phyloP scores from a whole-genome alignment of 2,329 filamentous ascomycete species.

The Bipolaris gigantea region DNA sequence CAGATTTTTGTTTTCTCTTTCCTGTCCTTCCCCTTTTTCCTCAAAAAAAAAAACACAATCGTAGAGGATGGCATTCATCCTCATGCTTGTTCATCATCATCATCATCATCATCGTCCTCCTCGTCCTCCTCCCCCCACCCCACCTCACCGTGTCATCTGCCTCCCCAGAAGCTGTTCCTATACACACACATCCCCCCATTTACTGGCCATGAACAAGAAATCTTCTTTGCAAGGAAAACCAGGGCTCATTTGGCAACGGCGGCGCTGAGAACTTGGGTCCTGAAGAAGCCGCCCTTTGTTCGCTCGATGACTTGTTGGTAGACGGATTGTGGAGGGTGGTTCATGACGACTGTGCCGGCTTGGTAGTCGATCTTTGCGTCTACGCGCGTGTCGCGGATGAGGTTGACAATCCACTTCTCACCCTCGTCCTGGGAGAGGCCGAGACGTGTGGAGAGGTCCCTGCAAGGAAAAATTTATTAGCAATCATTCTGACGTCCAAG shows the following conservation, averaged over 20 bases:
- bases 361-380: constrained; percentile 99
- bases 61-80: not conserved
- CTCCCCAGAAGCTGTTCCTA: constrained; percentile 16
- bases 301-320: constrained; percentile 99
- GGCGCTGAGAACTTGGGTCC: constrained; percentile 85
- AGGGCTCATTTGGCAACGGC: constrained; percentile 52
- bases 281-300: constrained; percentile 98
- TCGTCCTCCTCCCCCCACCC: no score
- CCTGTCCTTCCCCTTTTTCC: not conserved
- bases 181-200: not conserved
- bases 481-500: not conserved
- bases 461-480: constrained; percentile 37
- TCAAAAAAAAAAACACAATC: not conserved
- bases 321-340: constrained; percentile 96
- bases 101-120: no score
- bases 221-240: not conserved
- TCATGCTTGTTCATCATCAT: constrained; percentile 5
- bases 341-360: constrained; percentile 98
- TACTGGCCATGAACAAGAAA: not conserved
- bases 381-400: constrained; percentile 94
- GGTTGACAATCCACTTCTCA: constrained; percentile 99
- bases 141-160: not conserved
- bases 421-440: constrained; percentile 92
- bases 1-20: not conserved
- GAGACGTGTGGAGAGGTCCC: constrained; percentile 86